These are phyloP conservation scores for Calophaca sinica DNA, from an alignment of 306 rosid genomes.

Conservation along the genomic window DNA sequence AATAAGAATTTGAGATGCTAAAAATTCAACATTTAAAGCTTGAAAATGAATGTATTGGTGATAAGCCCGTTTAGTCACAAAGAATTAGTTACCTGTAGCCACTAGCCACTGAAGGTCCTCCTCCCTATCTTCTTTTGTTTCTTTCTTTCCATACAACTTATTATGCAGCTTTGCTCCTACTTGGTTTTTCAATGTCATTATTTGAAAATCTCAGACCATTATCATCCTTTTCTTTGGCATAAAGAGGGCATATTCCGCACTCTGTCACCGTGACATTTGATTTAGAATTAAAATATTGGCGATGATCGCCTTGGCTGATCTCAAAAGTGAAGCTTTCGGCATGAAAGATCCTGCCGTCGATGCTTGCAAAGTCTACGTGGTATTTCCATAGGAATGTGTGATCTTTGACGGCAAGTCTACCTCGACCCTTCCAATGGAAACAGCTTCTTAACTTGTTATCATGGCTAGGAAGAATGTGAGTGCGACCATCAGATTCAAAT, in stretches of 20 bases:
- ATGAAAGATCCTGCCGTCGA: background rate
- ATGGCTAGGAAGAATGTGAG: background rate
- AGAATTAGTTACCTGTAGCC: too few species aligned
- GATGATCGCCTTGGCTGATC: background rate
- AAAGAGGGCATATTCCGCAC: conserved; percentile 29
- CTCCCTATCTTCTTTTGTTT: background rate
- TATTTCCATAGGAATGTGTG: conserved; percentile 22
- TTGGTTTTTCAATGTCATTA: background rate
- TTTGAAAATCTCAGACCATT: background rate
- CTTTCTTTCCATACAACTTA: background rate
- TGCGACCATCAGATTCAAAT: background rate
- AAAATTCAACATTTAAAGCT: too few species aligned
- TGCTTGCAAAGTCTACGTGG: background rate
- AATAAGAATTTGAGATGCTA: background rate
- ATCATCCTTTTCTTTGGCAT: background rate
- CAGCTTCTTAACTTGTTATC: background rate
- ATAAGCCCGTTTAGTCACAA: too few species aligned
- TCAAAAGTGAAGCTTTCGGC: conserved; percentile 35
- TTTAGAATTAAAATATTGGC: too few species aligned
- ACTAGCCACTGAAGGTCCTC: too few species aligned
- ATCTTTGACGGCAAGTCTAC: too few species aligned
- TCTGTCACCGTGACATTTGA: background rate
- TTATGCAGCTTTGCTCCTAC: background rate
- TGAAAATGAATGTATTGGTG: too few species aligned
- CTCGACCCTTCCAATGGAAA: background rate